These are phyloP conservation scores for Cicer arietinum DNA, from an alignment of 306 rosid species.

Conservation along the genomic window DNA sequence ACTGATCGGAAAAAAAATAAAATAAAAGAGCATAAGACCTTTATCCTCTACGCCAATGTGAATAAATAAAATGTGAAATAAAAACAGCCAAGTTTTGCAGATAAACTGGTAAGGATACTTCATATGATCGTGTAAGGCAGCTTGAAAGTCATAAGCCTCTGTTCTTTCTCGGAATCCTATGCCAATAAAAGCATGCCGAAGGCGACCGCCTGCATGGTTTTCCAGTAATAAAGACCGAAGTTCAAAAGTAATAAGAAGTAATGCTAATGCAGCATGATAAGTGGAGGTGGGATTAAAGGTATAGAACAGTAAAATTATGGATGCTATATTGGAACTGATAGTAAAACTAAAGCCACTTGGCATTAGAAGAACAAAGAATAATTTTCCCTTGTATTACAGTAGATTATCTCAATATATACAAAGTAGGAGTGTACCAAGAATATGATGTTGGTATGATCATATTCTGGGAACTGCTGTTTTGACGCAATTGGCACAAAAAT, in stretches of 20 bases:
- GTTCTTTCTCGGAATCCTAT: conserved; percentile 95
- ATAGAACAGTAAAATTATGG: conserved; percentile 10
- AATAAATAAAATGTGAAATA: conserved; percentile 4
- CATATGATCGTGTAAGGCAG: conserved; percentile 95
- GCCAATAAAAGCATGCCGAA: conserved; percentile 96
- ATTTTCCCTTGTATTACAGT: not conserved
- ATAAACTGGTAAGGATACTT: conserved; percentile 62
- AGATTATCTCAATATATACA: not conserved
- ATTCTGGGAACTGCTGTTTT: not conserved
- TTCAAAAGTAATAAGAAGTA: conserved; percentile 26
- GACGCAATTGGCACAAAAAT: conserved; percentile 21
- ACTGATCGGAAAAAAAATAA: not conserved
- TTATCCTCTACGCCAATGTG: conserved; percentile 16
- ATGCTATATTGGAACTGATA: conserved; percentile 7
- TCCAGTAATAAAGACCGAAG: conserved; percentile 31
- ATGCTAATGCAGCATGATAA: conserved; percentile 25
- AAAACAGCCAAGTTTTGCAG: conserved; percentile 34
- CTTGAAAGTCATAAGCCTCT: conserved; percentile 98
- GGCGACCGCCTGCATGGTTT: conserved; percentile 75
- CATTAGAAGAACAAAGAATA: conserved; percentile 15
- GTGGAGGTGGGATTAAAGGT: not conserved
- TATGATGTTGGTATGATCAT: not conserved
- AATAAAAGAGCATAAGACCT: conserved; percentile 8
- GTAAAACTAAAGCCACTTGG: conserved; percentile 20
- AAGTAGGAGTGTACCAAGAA: conserved; percentile 15